phyloP scores from a whole-genome alignment of 495 filamentous ascomycete genomes.

The Aspergillus conjunctus region DNA sequence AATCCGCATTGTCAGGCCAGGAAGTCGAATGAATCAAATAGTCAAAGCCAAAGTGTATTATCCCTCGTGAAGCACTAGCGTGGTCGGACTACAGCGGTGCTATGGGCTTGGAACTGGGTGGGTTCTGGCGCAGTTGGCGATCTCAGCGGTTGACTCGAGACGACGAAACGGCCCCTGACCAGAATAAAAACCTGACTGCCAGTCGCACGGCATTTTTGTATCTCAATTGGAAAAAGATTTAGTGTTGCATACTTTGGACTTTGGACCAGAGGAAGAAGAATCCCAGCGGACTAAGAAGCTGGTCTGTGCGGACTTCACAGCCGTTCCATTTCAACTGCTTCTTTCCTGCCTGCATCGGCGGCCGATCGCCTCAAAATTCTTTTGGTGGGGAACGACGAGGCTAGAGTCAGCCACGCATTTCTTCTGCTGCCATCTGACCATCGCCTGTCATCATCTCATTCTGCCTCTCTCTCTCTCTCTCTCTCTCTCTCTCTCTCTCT shows the following conservation, averaged over 20 bases:
- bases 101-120: slow-evolving; percentile 16
- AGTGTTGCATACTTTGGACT: not conserved
- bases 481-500: not conserved
- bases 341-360: slow-evolving; percentile 12
- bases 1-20: slow-evolving; percentile 19
- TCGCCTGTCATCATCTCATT: slow-evolving; percentile 29
- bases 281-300: slow-evolving; percentile 7
- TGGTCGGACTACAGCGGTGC: slow-evolving; percentile 8
- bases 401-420: slow-evolving; percentile 27
- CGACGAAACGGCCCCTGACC: not conserved
- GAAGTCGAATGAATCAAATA: slow-evolving; percentile 16
- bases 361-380: slow-evolving; percentile 32
- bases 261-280: no score
- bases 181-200: not conserved
- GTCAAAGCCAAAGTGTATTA: slow-evolving; percentile 1
- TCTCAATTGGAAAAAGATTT: not conserved
- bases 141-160: not conserved
- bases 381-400: slow-evolving; percentile 26
- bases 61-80: slow-evolving; percentile 14
- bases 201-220: not conserved
- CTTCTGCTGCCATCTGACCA: slow-evolving; percentile 23
- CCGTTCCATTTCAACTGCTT: slow-evolving; percentile 13
- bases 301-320: slow-evolving; percentile 28
- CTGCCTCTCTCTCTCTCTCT: not conserved
- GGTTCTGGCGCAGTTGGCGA: slow-evolving; percentile 21